Evolutionary conservation across 1,139 yeast species (phyloP), one percentile per base, ranked within the genome.

Genomic region (Saccharomycopsis phalli): DNA sequence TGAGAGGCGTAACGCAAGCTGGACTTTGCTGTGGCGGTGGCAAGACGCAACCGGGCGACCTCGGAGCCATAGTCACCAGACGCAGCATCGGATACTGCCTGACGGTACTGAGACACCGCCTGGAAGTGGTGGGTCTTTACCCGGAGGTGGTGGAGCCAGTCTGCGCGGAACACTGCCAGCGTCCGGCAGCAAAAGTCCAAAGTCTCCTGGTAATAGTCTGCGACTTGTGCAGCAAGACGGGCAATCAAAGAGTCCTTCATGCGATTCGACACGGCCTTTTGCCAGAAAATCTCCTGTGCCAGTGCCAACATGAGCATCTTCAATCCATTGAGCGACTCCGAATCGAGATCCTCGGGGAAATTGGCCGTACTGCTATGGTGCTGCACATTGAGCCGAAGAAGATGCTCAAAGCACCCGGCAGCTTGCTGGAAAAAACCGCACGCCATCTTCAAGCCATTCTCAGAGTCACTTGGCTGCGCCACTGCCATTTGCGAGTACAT

Each of bases 211-310:
- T 86, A 88, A 44, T 65, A 73, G 2, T 66, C 68, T 0, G 82
- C 66, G 0, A 77, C 79, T 51, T 79, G 83, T 6, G 65, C 58
- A 0, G 94, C 71, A 34, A 88, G 58, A 50, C 76, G 72, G 1
- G 93, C 69, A 4, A 86, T 60, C 3, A 76, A 65, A 0, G 79
- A 63, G 53, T 81, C 76, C 52, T 78, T 81, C 53, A 76, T 58
- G 3, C 65, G 62, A n/a, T 69, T 70, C 28, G 62, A 57, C 1
- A 72, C 59, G 0, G 95, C 88, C 52, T 78, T 78, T 38, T 71
- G 76, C 95, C 95, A 87, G 42, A 81, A 76, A 8, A 75, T 68
- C 54, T 88, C 96, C 56, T 87, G 95, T 0, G 95, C 93, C 52
- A 86, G 94, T 0, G 94, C 94, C 31, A 82, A 55, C 72, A 75